Conservation (phyloP, 1,284 basidiomycete genomes). For the Ganoderma sp. region DNA sequence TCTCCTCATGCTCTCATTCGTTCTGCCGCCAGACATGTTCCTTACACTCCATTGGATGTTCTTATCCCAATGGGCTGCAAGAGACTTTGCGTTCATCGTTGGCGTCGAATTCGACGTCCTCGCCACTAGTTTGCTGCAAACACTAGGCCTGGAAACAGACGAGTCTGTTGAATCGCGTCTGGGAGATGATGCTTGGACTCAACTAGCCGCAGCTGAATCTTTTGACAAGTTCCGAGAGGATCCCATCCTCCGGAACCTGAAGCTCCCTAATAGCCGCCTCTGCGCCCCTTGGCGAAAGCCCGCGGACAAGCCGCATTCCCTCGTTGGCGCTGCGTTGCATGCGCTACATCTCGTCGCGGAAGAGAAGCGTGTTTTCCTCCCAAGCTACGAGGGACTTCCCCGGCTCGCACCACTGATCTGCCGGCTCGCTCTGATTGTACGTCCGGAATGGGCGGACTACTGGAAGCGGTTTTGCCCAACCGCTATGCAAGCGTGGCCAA, state of each 20-base stretch:
- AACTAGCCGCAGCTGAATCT: constrained; percentile 47
- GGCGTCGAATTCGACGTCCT: constrained; percentile 64
- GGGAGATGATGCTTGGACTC: constrained; percentile 37
- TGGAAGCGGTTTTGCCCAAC: constrained; percentile 80
- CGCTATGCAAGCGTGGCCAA: constrained; percentile 61
- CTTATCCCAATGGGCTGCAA: constrained; percentile 59
- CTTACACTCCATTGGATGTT: constrained; percentile 64
- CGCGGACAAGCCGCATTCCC: constrained; percentile 44
- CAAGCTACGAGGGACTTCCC: constrained; percentile 60
- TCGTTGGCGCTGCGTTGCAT: constrained; percentile 61
- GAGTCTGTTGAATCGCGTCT: constrained; percentile 4
- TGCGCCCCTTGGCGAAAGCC: constrained; percentile 14
- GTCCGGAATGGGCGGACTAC: constrained; percentile 87
- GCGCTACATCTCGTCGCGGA: constrained; percentile 82
- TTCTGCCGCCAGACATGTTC: constrained; percentile 59
- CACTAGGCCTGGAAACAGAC: constrained; percentile 51
- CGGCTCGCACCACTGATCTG: constrained; percentile 70
- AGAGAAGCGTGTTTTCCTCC: constrained; percentile 62
- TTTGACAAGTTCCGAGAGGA: constrained; percentile 62
- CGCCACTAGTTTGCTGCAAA: constrained; percentile 53
- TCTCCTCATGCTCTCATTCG: constrained; percentile 65
- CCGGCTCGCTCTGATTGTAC: constrained; percentile 66
- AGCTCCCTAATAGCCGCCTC: constrained; percentile 42
- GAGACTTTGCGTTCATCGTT: constrained; percentile 47
- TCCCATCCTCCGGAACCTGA: constrained; percentile 54